These are phyloP conservation scores for Hypoxylon fragiforme DNA, from an alignment of 495 filamentous ascomycete species.

Conservation along the genomic window DNA sequence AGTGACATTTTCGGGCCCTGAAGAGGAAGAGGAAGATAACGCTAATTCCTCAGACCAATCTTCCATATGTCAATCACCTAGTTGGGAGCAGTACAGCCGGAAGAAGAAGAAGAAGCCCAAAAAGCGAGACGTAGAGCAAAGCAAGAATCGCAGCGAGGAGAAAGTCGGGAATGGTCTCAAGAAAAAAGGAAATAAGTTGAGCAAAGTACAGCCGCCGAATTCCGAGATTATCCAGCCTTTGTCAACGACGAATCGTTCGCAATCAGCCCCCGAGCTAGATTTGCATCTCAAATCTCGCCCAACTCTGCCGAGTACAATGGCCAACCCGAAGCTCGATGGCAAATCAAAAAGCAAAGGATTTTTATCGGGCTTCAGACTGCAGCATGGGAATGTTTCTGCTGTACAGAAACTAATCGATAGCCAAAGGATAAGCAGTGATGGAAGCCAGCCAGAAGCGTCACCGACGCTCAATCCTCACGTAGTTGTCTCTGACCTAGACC, in stretches of 20 bases:
- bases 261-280: constrained; percentile 32
- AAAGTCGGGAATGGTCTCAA: constrained; percentile 43
- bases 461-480: constrained; percentile 18
- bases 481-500: constrained; percentile 1
- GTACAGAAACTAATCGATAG: constrained; percentile 34
- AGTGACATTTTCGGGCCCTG: constrained; percentile 47
- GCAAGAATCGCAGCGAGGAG: constrained; percentile 47
- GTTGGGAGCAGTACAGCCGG: constrained; percentile 55
- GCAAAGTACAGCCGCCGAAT: constrained; percentile 37
- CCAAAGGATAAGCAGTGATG: constrained; percentile 18
- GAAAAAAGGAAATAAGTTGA: constrained; percentile 44
- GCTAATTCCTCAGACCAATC: constrained; percentile 51
- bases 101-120: constrained; percentile 54
- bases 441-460: constrained; percentile 2
- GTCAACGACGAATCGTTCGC: constrained; percentile 26
- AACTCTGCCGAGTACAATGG: constrained; percentile 10
- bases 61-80: constrained; percentile 60
- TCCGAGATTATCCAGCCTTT: constrained; percentile 23
- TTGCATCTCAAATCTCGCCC: constrained; percentile 21
- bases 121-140: constrained; percentile 47
- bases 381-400: constrained; percentile 36
- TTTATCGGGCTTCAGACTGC: constrained; percentile 33
- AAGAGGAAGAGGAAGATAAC: constrained; percentile 38
- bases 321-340: constrained; percentile 14
- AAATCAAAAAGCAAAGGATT: constrained; percentile 37